Conservation (phyloP, 1,284 basidiomycete species). For the Ceratobasidium sp. region DNA sequence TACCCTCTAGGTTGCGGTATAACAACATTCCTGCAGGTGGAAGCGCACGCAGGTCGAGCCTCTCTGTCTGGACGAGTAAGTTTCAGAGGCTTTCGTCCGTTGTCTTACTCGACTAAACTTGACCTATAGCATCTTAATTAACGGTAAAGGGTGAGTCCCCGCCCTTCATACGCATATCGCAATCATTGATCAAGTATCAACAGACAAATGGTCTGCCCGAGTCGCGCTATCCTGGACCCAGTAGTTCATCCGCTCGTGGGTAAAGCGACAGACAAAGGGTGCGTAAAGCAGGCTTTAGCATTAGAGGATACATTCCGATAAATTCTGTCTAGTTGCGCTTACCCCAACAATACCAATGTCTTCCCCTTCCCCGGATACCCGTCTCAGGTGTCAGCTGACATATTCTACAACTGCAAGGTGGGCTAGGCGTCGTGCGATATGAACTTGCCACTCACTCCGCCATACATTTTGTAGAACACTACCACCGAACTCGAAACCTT, state of each 20-base stretch:
- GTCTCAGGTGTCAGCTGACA: not conserved
- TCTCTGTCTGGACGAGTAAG: constrained; percentile 40
- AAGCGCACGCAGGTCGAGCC: constrained; percentile 32
- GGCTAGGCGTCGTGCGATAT: not conserved
- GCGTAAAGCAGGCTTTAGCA: no score
- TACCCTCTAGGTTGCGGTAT: no score
- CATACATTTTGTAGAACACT: constrained; percentile 5
- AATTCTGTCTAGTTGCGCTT: constrained; percentile 6
- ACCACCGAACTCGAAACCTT: constrained; percentile 26
- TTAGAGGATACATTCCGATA: not conserved
- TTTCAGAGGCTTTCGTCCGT: not conserved
- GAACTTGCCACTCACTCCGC: not conserved
- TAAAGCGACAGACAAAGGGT: constrained; percentile 36
- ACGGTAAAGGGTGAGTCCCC: constrained; percentile 38
- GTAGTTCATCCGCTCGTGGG: constrained; percentile 25
- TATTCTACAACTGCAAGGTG: constrained; percentile 28
- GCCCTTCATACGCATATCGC: not conserved
- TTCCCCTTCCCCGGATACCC: constrained; percentile 19
- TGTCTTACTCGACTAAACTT: no score
- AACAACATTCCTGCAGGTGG: not conserved
- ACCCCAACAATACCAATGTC: constrained; percentile 29
- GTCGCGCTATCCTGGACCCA: constrained; percentile 12
- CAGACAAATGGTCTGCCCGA: constrained; percentile 37
- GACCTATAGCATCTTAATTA: constrained; percentile 25
- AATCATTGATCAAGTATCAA: not conserved